A percentile compares a stretch with the other conserved stretches of the same genome.
Conservation (phyloP, 768 basidiomycete genomes). For the Calvatia gigantea region DNA sequence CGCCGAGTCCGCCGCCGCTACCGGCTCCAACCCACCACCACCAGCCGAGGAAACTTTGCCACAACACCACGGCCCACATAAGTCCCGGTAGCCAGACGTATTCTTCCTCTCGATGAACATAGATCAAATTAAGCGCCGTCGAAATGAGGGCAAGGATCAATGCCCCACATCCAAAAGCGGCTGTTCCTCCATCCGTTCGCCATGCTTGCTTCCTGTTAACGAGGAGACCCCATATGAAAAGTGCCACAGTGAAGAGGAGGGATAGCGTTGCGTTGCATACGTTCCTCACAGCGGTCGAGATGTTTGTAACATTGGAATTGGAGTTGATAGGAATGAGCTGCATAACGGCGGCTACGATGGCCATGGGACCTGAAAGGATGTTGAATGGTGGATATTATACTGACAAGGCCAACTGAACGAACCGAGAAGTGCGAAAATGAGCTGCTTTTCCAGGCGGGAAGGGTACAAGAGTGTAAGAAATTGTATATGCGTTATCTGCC, state of each 20-base stretch:
- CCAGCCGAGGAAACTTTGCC: slow-evolving; percentile 97
- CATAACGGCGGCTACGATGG: slow-evolving; percentile 79
- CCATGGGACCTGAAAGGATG: slow-evolving; percentile 62
- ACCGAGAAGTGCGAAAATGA: slow-evolving; percentile 86
- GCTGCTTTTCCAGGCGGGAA: slow-evolving; percentile 78
- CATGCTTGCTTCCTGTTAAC: slow-evolving; percentile 91
- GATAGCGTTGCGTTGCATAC: slow-evolving; percentile 97
- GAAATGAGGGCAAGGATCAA: slow-evolving; percentile 78
- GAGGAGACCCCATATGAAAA: slow-evolving; percentile 90
- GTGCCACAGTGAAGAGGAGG: slow-evolving; percentile 84
- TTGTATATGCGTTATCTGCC: slow-evolving; percentile 93
- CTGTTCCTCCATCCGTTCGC: slow-evolving; percentile 96
- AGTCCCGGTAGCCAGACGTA: slow-evolving; percentile 90
- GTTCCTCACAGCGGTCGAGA: slow-evolving; percentile 80
- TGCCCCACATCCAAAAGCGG: slow-evolving; percentile 86
- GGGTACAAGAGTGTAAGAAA: slow-evolving; percentile 95
- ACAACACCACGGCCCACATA: slow-evolving; percentile 88
- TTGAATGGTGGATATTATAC: neutral
- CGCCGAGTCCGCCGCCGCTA: slow-evolving; percentile 56
- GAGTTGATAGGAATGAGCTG: slow-evolving; percentile 72
- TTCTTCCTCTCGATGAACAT: slow-evolving; percentile 79
- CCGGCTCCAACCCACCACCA: slow-evolving; percentile 99
- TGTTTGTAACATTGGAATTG: slow-evolving; percentile 34
- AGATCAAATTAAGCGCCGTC: slow-evolving; percentile 84
- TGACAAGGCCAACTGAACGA: slow-evolving; percentile 19